Evolutionary conservation across 345 rosid genomes (phyloP).

Genomic region (Noccaea bulbosa): DNA sequence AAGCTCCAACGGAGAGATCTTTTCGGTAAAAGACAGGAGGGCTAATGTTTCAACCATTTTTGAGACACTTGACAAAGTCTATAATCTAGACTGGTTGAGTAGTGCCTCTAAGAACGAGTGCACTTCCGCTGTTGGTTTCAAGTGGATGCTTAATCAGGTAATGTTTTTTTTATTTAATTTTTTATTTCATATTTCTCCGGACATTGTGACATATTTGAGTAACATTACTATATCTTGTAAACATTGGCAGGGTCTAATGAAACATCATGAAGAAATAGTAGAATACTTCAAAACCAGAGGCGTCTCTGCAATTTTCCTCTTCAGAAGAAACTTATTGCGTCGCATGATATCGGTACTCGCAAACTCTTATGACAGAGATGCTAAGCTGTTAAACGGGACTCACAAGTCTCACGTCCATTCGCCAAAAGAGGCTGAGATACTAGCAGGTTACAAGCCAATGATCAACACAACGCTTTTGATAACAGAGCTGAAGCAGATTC

Average conservation of each 20-base stretch:
- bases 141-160: constrained; percentile 99
- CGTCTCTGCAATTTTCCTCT: constrained; percentile 82
- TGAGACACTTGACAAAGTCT: constrained; percentile 77
- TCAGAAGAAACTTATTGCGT: constrained; percentile 85
- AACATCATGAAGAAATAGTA: constrained; percentile 74
- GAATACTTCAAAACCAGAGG: constrained; percentile 86
- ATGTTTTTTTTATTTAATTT: neutral
- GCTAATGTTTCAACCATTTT: constrained; percentile 68
- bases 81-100: constrained; percentile 86
- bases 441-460: constrained; percentile 81
- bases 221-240: neutral
- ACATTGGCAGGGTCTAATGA: constrained; percentile 73
- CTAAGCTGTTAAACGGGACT: constrained; percentile 80
- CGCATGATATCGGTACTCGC: constrained; percentile 93
- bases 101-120: constrained; percentile 98
- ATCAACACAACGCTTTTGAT: constrained; percentile 66
- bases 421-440: constrained; percentile 84
- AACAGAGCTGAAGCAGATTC: constrained; percentile 64
- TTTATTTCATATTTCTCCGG: neutral
- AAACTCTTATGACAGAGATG: constrained; percentile 80
- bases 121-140: constrained; percentile 91
- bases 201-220: neutral
- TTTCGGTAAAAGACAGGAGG: constrained; percentile 87
- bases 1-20: constrained; percentile 97
- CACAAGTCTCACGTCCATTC: constrained; percentile 98